Conservation (phyloP, 352 stramenopile genomes). For the Phytophthora macrochlamydospora region DNA sequence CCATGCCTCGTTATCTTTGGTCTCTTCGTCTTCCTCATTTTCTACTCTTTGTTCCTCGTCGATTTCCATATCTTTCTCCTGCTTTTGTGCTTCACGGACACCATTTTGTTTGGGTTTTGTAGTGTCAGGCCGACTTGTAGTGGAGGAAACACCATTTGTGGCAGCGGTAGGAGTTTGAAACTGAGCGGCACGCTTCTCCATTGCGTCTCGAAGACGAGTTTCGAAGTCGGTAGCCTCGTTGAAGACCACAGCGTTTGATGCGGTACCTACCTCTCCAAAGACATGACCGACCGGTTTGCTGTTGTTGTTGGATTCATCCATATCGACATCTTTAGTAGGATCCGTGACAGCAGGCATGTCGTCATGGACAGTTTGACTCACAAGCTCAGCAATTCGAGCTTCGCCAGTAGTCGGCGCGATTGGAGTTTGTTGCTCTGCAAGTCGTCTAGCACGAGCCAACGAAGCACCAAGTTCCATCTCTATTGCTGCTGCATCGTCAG, state of each 20-base stretch:
- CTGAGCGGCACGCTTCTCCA: constrained; percentile 69
- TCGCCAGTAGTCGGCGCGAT: constrained; percentile 40
- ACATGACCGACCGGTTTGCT: constrained; percentile 58
- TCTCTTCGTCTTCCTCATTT: constrained; percentile 54
- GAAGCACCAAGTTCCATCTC: constrained; percentile 82
- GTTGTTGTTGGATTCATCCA: constrained; percentile 2
- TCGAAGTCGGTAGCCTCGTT: constrained; percentile 89
- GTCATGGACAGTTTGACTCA: constrained; percentile 40
- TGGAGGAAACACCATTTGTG: not conserved
- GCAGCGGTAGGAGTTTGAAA: constrained; percentile 41
- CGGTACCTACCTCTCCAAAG: constrained; percentile 27
- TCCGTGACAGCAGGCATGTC: constrained; percentile 27
- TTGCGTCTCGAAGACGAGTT: constrained; percentile 71
- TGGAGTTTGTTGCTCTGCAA: constrained; percentile 47
- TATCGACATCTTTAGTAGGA: constrained; percentile 9
- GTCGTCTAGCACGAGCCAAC: constrained; percentile 64
- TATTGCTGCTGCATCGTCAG: constrained; percentile 57
- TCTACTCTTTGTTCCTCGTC: constrained; percentile 37
- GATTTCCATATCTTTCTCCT: constrained; percentile 23
- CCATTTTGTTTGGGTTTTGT: constrained; percentile 9
- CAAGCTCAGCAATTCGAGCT: constrained; percentile 64
- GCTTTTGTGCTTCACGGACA: constrained; percentile 46
- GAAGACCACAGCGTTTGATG: constrained; percentile 70
- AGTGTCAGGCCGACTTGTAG: not conserved
- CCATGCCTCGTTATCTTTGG: constrained; percentile 63